Conservation (phyloP, 106 monocot species). For the Dioscorea zingiberensis region DNA sequence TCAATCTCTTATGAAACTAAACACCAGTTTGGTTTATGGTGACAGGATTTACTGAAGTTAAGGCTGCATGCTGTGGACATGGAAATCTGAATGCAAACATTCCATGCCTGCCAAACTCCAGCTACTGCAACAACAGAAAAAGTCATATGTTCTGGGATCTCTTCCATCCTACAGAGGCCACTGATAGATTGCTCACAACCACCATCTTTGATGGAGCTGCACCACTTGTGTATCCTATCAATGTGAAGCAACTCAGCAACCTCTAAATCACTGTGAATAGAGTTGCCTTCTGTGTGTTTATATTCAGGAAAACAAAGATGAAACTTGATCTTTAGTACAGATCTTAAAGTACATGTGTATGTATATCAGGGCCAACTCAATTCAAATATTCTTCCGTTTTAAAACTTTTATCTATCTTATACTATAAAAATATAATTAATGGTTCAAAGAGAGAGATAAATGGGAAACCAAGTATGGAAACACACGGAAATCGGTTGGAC, state of each 20-base stretch:
- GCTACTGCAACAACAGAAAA: slow-evolving; percentile 29
- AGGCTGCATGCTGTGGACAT: slow-evolving; percentile 65
- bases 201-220: slow-evolving; percentile 23
- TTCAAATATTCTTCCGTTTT: too few relatives aligned
- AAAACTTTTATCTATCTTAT: too few relatives aligned
- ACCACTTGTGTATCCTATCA: slow-evolving; percentile 44
- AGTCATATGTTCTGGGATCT: slow-evolving; percentile 55
- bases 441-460: too few relatives aligned
- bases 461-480: too few relatives aligned
- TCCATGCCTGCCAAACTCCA: slow-evolving; percentile 34
- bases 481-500: too few relatives aligned
- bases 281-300: not conserved
- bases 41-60: slow-evolving; percentile 44
- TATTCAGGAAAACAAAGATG: not conserved
- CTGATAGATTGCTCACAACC: slow-evolving; percentile 10
- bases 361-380: not conserved
- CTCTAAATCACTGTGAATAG: not conserved
- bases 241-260: slow-evolving; percentile 23
- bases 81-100: slow-evolving; percentile 47
- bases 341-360: not conserved
- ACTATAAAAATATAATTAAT: too few relatives aligned
- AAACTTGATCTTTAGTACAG: too few relatives aligned
- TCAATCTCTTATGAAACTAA: not conserved
- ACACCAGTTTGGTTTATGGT: not conserved
- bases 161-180: slow-evolving; percentile 50